phyloP scores from a whole-genome alignment of 805 yeast genomes.

The Wilhelminamyces savonicus region DNA sequence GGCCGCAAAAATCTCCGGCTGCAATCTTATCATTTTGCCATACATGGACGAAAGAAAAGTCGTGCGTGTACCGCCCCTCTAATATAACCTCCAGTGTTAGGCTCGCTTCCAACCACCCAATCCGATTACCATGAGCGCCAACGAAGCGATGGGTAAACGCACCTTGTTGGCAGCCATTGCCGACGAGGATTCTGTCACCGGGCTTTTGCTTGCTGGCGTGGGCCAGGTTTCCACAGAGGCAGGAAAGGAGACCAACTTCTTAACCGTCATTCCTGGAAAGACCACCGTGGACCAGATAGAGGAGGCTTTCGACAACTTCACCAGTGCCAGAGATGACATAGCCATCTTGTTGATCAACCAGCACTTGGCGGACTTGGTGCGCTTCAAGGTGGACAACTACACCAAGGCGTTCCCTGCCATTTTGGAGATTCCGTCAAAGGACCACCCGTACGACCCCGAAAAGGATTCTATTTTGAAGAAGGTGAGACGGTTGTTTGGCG shows the following conservation, averaged over 20 bases:
- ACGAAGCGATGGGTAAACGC: conserved; percentile 56
- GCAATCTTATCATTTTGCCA: background rate
- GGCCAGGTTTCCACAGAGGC: conserved; percentile 71
- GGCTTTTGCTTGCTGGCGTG: conserved; percentile 88
- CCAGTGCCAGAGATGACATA: conserved; percentile 72
- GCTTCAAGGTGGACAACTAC: conserved; percentile 75
- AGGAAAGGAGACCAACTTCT: conserved; percentile 73
- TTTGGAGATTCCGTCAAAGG: conserved; percentile 95
- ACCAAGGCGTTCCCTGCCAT: conserved; percentile 94
- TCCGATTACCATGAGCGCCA: conserved; percentile 15
- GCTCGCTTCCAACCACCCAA: conserved; percentile 5
- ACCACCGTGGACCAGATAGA: conserved; percentile 74
- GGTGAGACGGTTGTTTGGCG: conserved; percentile 93
- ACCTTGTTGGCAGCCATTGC: conserved; percentile 89
- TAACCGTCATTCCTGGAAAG: conserved; percentile 67
- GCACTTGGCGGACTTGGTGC: conserved; percentile 85
- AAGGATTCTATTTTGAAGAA: conserved; percentile 93
- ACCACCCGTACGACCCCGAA: conserved; percentile 98
- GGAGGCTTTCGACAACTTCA: conserved; percentile 67
- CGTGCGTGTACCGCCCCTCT: background rate
- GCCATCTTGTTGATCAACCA: conserved; percentile 92
- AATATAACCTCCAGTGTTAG: conserved; percentile 3
- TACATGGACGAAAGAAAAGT: background rate
- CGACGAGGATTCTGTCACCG: conserved; percentile 96
- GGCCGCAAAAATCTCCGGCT: background rate